Base-by-base conservation (phyloP, 352 stramenopile species). In the Globisporangium canariense region DNA sequence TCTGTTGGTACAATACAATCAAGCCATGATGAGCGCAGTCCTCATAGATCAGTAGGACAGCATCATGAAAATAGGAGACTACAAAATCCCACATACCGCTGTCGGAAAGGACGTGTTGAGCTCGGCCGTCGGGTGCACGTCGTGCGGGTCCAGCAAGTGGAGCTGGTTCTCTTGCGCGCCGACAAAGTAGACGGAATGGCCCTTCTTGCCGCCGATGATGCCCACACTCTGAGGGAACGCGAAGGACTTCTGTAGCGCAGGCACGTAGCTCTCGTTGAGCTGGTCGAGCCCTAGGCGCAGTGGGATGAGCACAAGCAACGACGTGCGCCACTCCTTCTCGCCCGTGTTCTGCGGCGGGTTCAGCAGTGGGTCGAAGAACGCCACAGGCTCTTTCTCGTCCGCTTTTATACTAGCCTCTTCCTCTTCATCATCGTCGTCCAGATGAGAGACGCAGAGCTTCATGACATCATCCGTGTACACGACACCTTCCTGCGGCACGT, bases 111-210 rank as follows among this genome's bases (percentile, higher is more conserved):
- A 84, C 64, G 69, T 72, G 67, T 80, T 96, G 64, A 88, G 73
- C 76, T 83, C 86, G n/a, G 69, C 71, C 5, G 76, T 78, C 13
- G 73, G 75, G 36, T 90, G 79, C n/a, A 89, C 81, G 36, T 87
- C 76, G 58, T 97, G 91, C 38, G 90, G 89, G 60, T 97, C 89
- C 16, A 97, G 68, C 16, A 94, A 68, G 60, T 91, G 84, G 49
- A 97, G 65, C 30, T 86, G 82, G 62, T 91, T 76, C 5, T 87
- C 81, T 64, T 96, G 85, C 6, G 90, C 81, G 34, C 93, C 94
- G 41, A 98, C 97, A 83, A 98, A 99, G 77, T 97, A 99, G 52
- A 98, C 86, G 11, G 96, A 98, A 75, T 98, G 92, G 8, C 93
- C 81, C 41, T 96, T 96, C 65, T 96, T 97, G 60, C 96, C 96